Base-by-base conservation (phyloP, 257 asterid species). In the Scutellaria baicalensis region DNA sequence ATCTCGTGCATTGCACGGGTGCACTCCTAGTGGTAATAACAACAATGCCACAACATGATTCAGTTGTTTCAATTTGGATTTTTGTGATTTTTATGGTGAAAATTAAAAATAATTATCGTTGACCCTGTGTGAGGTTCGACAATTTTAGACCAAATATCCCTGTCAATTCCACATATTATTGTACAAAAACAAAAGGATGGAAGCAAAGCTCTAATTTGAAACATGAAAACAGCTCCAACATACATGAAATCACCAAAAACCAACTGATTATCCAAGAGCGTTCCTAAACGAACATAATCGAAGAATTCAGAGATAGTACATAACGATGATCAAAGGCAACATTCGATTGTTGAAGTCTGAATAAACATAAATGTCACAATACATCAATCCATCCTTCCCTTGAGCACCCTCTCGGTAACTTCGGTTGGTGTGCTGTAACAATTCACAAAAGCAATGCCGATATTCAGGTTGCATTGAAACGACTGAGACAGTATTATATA, bases 391-490 rank as follows among this genome's bases (percentile, higher is more conserved):
- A 92, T 92, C 77, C 96, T 86, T 77, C 98, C 96, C 81, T 92
- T 92, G 83, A 92, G 91, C 77, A 90, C 84, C 77, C 85, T 88
- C 86, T 90, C 96, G 0, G 85, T 86, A 39, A 90, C 96, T 85
- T 93, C 98, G 5, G 93, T 88, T 9, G 96, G 93, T 40, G 98
- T 90, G 76, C 98, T 92, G 97, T 80, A 71, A 54, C 44, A 75
- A 76, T 23, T 42, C 54, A 50, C 35, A 20, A 27, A 27, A 49
- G 47, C 17, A 18, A 50, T 8, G 57, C 8, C 48, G 20, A 27
- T 21, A 47, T 42, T 64, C 60, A 57, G 49, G 13, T 17, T 31
- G 20, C 14, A 6, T 9, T 43, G 49, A 63, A 43, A 58, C 8
- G 8, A 57, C 10, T 11, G 20, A 59, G 60, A 27, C 38, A 55